Percentiles rank a stretch among this genome's conserved stretches.
These are phyloP conservation scores for Sideroxylon spinosum DNA, from an alignment of 179 eudicot genomes.

Conservation along the genomic window DNA sequence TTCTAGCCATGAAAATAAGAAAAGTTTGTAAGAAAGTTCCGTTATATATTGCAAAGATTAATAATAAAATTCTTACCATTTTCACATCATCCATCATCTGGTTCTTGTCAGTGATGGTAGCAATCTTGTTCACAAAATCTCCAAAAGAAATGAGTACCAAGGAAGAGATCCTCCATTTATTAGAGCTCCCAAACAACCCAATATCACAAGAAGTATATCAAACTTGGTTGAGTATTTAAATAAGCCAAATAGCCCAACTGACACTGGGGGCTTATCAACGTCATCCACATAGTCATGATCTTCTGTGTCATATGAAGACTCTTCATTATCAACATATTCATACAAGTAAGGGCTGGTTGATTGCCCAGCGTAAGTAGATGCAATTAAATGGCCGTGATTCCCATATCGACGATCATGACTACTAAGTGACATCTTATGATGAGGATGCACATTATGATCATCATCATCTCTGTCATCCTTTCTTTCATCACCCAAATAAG, in stretches of 20 bases:
- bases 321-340: not conserved
- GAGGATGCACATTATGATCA: not conserved
- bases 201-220: slow-evolving; percentile 34
- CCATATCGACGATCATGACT: not conserved
- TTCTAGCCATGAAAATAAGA: not conserved
- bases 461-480: not conserved
- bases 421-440: not conserved
- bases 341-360: not conserved
- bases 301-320: slow-evolving; percentile 6
- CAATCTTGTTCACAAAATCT: slow-evolving; percentile 37
- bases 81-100: slow-evolving; percentile 39
- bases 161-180: slow-evolving; percentile 52
- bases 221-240: slow-evolving; percentile 38
- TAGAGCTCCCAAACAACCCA: slow-evolving; percentile 44
- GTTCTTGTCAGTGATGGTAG: slow-evolving; percentile 12
- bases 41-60: not conserved
- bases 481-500: slow-evolving; percentile 16
- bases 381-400: not conserved
- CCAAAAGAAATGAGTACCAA: slow-evolving; percentile 49
- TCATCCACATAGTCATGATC: slow-evolving; percentile 30
- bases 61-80: slow-evolving; percentile 17
- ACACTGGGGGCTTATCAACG: slow-evolving; percentile 16
- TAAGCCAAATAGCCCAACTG: slow-evolving; percentile 34
- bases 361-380: not conserved
- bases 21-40: not conserved